These are phyloP conservation scores for Psilocybe tampanensis DNA, from an alignment of 768 basidiomycete genomes.

Conservation along the genomic window DNA sequence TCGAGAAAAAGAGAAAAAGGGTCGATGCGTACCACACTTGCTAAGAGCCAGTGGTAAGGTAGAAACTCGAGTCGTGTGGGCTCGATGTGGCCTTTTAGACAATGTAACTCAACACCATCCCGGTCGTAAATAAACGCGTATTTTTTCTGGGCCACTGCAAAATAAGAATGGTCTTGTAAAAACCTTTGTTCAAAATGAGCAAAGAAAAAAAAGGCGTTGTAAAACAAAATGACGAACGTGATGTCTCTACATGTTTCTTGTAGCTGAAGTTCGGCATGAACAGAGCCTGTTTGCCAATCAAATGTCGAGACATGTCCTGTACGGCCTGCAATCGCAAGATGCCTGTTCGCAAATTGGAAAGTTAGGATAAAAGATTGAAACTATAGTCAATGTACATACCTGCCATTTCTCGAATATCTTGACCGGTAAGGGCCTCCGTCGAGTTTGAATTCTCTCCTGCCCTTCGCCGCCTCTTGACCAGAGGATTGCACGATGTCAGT, in stretches of 20 bases:
- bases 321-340: slow-evolving; percentile 83
- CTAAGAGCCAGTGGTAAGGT: slow-evolving; percentile 94
- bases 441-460: slow-evolving; percentile 77
- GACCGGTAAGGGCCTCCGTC: slow-evolving; percentile 86
- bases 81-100: slow-evolving; percentile 82
- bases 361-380: neutral
- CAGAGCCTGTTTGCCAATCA: slow-evolving; percentile 86
- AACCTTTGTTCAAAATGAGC: slow-evolving; percentile 50
- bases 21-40: slow-evolving; percentile 63
- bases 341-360: slow-evolving; percentile 42
- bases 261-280: slow-evolving; percentile 88
- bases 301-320: slow-evolving; percentile 91
- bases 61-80: slow-evolving; percentile 90
- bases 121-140: slow-evolving; percentile 96
- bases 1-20: neutral
- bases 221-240: slow-evolving; percentile 42
- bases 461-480: slow-evolving; percentile 74
- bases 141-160: slow-evolving; percentile 95
- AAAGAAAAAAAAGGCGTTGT: neutral
- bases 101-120: slow-evolving; percentile 90
- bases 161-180: slow-evolving; percentile 90
- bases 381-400: slow-evolving; percentile 42
- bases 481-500: slow-evolving; percentile 68
- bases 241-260: slow-evolving; percentile 92
- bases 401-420: slow-evolving; percentile 89